A percentile compares a stretch with the other conserved stretches of the same genome.
phyloP scores from a whole-genome alignment of 192 early-diverging fungal species.

The Coemansia sp. region DNA sequence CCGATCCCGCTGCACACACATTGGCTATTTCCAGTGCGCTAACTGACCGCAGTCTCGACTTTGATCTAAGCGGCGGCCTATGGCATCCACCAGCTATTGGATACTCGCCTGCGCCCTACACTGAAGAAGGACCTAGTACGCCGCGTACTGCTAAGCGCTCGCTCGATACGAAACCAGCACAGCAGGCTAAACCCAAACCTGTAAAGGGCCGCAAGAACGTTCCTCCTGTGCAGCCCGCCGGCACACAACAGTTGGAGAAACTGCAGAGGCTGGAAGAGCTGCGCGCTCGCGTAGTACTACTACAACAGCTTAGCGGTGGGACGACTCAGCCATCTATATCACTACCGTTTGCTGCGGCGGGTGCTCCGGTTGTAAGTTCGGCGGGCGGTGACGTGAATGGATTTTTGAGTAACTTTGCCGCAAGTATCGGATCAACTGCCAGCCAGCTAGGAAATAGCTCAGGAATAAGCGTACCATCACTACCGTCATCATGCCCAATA shows the following conservation, averaged over 20 bases:
- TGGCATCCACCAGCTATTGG: slow-evolving; percentile 10
- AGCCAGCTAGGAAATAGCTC: slow-evolving; percentile 29
- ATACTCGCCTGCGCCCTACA: not conserved
- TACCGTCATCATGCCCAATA: not conserved
- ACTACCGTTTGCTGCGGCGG: too few species aligned
- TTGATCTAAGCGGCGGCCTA: slow-evolving; percentile 25
- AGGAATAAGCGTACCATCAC: not conserved
- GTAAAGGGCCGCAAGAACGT: slow-evolving; percentile 5
- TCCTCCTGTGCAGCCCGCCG: slow-evolving; percentile 1
- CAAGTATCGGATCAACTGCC: slow-evolving; percentile 44
- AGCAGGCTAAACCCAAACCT: not conserved
- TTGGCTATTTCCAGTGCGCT: not conserved
- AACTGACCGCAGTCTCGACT: not conserved
- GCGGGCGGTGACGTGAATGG: slow-evolving; percentile 27
- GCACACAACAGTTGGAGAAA: slow-evolving; percentile 31
- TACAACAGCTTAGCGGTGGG: slow-evolving; percentile 39
- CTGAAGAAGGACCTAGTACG: not conserved
- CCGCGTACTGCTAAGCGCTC: not conserved
- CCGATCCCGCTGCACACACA: slow-evolving; percentile 12
- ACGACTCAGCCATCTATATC: not conserved
- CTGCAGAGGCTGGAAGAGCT: slow-evolving; percentile 50
- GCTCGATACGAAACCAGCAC: not conserved
- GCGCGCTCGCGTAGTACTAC: slow-evolving; percentile 33
- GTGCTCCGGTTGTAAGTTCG: not conserved
- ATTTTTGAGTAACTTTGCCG: slow-evolving; percentile 48